phyloP scores from a whole-genome alignment of 441 rosid genomes.

The Daphne laureola region DNA sequence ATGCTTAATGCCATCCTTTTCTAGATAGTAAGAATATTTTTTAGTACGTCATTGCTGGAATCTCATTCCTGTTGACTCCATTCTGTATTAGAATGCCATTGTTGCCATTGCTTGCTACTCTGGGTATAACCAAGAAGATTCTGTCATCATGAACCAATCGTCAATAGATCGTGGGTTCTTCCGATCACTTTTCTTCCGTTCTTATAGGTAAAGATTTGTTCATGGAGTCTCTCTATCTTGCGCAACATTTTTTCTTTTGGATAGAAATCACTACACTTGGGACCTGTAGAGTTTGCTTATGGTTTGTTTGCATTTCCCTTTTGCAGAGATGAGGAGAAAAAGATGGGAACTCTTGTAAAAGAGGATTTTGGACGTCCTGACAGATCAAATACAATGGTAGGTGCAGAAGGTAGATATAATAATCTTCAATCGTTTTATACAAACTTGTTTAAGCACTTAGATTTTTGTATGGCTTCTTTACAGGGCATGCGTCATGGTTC shows the following conservation, averaged over 20 bases:
- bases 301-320: slow-evolving; percentile 9
- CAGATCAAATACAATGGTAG: slow-evolving; percentile 85
- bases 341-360: slow-evolving; percentile 98
- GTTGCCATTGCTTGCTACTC: slow-evolving; percentile 96
- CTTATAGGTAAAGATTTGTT: slow-evolving; percentile 55
- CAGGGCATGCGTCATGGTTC: slow-evolving; percentile 99
- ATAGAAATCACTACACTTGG: background rate
- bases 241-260: background rate
- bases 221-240: background rate
- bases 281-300: slow-evolving; percentile 4
- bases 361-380: slow-evolving; percentile 98
- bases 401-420: slow-evolving; percentile 5
- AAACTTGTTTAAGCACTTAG: background rate
- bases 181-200: slow-evolving; percentile 90
- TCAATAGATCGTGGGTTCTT: slow-evolving; percentile 98
- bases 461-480: slow-evolving; percentile 19
- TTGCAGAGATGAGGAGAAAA: slow-evolving; percentile 94
- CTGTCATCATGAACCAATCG: slow-evolving; percentile 98
- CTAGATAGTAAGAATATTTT: background rate
- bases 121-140: slow-evolving; percentile 99
- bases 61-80: slow-evolving; percentile 2
- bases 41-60: slow-evolving; percentile 6
- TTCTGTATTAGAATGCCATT: slow-evolving; percentile 75
- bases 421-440: background rate
- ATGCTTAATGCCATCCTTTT: too few relatives aligned